Conservation (phyloP, 176 grass and related monocot genomes). For the Oropetium thomaeum region DNA sequence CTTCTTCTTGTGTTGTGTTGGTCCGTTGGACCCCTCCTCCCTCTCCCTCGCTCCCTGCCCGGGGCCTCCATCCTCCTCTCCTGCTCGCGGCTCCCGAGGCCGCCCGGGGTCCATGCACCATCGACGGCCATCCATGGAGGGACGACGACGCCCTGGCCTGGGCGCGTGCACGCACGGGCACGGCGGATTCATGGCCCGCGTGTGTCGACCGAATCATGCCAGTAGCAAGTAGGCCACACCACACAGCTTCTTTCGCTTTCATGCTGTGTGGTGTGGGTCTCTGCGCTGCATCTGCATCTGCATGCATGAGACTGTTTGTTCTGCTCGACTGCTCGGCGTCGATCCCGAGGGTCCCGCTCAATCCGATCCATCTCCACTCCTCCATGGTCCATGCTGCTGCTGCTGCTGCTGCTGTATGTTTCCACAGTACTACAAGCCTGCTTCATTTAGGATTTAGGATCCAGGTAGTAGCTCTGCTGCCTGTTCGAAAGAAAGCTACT, state of each 20-base stretch:
- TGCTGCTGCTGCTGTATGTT: background rate
- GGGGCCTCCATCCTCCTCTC: background rate
- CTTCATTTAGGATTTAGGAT: too few species aligned
- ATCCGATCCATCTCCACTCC: background rate
- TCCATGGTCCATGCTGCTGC: too few species aligned
- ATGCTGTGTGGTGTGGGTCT: too few species aligned
- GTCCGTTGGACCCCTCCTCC: background rate
- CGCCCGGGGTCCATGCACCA: background rate
- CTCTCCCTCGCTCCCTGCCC: background rate
- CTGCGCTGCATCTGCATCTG: background rate
- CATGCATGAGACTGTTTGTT: conserved; percentile 37
- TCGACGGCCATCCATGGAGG: background rate
- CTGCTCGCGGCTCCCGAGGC: background rate
- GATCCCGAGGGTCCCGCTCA: conserved; percentile 11
- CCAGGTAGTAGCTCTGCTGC: too few species aligned
- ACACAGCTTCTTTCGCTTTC: background rate
- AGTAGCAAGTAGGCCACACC: too few species aligned
- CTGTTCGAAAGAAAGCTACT: too few species aligned
- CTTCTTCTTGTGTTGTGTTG: background rate
- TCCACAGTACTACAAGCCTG: background rate
- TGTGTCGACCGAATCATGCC: conserved; percentile 25
- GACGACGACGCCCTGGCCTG: too few species aligned
- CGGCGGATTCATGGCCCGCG: background rate
- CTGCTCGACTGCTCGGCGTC: conserved; percentile 4
- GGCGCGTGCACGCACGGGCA: background rate